A percentile compares a stretch with the other conserved stretches of the same genome.
Evolutionary conservation across 495 filamentous ascomycete species (phyloP).

Genomic region (Penicillium bialowiezense): DNA sequence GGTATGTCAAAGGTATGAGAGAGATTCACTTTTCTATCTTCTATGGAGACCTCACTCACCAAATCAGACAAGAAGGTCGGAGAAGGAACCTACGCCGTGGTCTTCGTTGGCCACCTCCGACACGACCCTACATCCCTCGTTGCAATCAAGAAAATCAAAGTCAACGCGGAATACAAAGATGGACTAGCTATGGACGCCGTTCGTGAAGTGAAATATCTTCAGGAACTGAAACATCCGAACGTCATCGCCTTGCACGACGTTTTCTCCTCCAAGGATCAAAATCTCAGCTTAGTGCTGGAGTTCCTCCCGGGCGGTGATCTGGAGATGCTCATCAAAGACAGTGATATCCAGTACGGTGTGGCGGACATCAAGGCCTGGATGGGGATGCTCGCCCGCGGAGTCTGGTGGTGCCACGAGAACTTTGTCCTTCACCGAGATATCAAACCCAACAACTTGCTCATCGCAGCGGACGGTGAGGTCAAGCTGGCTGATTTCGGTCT

Average conservation of each 20-base stretch:
- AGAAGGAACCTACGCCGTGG: conserved; percentile 95
- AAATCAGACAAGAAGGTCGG: conserved; percentile 78
- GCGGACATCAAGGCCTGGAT: conserved; percentile 98
- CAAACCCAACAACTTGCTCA: conserved; percentile 97
- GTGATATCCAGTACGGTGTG: conserved; percentile 67
- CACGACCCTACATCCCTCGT: conserved; percentile 66
- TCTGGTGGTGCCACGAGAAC: conserved; percentile 97
- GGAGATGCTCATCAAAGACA: conserved; percentile 88
- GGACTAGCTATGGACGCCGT: conserved; percentile 92
- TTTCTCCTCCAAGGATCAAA: conserved; percentile 89
- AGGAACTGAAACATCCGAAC: conserved; percentile 94
- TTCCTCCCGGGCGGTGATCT: conserved; percentile 88
- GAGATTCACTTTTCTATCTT: background rate
- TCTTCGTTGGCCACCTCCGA: conserved; percentile 80
- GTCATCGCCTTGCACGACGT: conserved; percentile 89
- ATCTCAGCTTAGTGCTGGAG: conserved; percentile 92
- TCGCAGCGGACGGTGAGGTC: conserved; percentile 86
- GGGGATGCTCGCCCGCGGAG: conserved; percentile 88
- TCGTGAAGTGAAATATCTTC: conserved; percentile 90
- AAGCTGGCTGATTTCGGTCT: conserved; percentile 98
- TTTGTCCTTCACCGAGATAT: conserved; percentile 95
- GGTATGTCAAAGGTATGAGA: conserved; percentile 78
- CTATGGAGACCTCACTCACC: conserved; percentile 1
- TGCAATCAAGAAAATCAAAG: conserved; percentile 98
- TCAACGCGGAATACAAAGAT: conserved; percentile 78